These are phyloP conservation scores for Pyricularia sp. DNA, from an alignment of 2,329 filamentous ascomycete genomes.

Conservation along the genomic window DNA sequence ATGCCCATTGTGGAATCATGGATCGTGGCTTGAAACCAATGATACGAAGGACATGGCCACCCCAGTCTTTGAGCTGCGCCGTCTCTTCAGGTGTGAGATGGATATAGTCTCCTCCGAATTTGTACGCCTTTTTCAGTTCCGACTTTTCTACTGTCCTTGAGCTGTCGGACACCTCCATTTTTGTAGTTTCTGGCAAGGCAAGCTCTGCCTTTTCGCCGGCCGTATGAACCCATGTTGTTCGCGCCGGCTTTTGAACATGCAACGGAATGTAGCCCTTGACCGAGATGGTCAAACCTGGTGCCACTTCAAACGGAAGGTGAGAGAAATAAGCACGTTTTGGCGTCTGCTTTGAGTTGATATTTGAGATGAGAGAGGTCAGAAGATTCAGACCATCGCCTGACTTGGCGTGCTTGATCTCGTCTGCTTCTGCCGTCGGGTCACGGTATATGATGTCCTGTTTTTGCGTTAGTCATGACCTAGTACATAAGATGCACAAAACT, in stretches of 20 bases:
- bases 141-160: constrained; percentile 66
- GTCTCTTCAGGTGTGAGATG: constrained; percentile 81
- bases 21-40: constrained; percentile 86
- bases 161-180: constrained; percentile 64
- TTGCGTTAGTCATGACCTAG: constrained; percentile 3
- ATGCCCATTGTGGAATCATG: constrained; percentile 72
- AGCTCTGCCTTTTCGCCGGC: constrained; percentile 81
- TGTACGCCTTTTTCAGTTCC: constrained; percentile 87
- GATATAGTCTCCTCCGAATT: constrained; percentile 86
- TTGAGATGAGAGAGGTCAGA: constrained; percentile 69
- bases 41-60: constrained; percentile 72
- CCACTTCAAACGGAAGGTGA: constrained; percentile 78
- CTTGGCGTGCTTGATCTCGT: constrained; percentile 51
- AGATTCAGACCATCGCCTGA: constrained; percentile 56
- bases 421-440: constrained; percentile 60
- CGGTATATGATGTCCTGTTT: constrained; percentile 82
- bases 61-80: constrained; percentile 67
- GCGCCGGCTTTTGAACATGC: constrained; percentile 70
- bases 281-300: constrained; percentile 74
- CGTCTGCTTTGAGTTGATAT: constrained; percentile 83
- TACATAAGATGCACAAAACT: background rate
- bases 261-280: constrained; percentile 90
- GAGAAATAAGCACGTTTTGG: constrained; percentile 81
- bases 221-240: constrained; percentile 81
- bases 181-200: constrained; percentile 62